Conservation (phyloP, 106 monocot genomes). For the Platanthera guangdongensis region DNA sequence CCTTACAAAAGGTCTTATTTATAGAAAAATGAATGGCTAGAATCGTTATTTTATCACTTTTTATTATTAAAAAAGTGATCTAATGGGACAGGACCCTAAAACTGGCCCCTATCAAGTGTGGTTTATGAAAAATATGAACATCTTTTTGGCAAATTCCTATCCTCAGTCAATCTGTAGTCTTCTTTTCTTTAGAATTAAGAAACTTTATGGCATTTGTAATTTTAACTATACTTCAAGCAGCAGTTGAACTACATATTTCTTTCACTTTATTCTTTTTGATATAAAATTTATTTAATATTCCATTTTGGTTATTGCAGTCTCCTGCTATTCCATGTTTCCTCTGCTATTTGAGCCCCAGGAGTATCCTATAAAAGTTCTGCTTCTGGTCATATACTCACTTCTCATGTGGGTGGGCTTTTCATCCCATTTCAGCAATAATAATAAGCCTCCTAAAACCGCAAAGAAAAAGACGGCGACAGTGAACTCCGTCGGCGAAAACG, state of each 20-base stretch:
- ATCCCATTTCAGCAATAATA: slow-evolving; percentile 25
- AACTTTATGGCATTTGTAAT: too few species aligned
- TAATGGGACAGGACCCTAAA: too few species aligned
- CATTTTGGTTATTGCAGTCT: slow-evolving; percentile 49
- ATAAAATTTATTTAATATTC: neutral
- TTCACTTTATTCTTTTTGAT: neutral
- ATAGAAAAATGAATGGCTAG: too few species aligned
- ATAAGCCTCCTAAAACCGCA: neutral
- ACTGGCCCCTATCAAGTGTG: too few species aligned
- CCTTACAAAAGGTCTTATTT: too few species aligned
- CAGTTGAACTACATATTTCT: too few species aligned
- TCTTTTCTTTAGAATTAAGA: too few species aligned
- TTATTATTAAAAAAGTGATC: too few species aligned
- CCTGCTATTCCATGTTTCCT: slow-evolving; percentile 95
- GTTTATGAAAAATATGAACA: too few species aligned
- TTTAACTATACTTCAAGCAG: neutral
- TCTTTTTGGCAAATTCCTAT: too few species aligned
- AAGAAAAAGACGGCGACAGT: neutral
- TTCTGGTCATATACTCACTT: slow-evolving; percentile 37
- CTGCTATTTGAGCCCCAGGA: slow-evolving; percentile 77
- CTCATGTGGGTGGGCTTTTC: slow-evolving; percentile 57
- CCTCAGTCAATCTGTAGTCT: too few species aligned
- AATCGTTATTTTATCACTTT: too few species aligned
- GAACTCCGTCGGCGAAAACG: neutral
- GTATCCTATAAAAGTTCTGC: slow-evolving; percentile 69